These are phyloP conservation scores for Trichoderma asperelloides DNA, from an alignment of 495 filamentous ascomycete genomes.

Conservation along the genomic window DNA sequence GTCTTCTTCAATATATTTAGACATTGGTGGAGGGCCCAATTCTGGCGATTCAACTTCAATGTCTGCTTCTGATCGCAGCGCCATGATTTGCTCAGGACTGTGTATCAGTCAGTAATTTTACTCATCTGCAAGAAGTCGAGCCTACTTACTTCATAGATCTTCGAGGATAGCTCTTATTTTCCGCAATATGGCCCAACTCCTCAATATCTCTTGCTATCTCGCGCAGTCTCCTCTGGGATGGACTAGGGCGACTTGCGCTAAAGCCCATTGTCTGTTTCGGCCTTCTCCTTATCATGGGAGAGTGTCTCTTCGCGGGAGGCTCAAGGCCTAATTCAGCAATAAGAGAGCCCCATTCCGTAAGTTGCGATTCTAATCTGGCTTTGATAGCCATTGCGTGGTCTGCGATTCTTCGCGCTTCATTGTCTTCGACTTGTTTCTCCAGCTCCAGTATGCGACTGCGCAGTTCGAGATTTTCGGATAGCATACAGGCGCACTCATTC, in stretches of 20 bases:
- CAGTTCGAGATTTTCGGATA: slow-evolving; percentile 81
- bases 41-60: slow-evolving; percentile 53
- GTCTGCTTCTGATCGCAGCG: slow-evolving; percentile 39
- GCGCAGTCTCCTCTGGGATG: slow-evolving; percentile 36
- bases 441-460: slow-evolving; percentile 69
- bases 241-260: slow-evolving; percentile 24
- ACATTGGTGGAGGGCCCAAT: slow-evolving; percentile 56
- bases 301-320: slow-evolving; percentile 31
- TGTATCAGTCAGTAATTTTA: slow-evolving; percentile 18
- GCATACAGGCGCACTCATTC: slow-evolving; percentile 68
- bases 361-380: slow-evolving; percentile 57
- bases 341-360: slow-evolving; percentile 56
- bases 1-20: slow-evolving; percentile 54
- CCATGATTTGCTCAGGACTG: slow-evolving; percentile 37
- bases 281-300: slow-evolving; percentile 23
- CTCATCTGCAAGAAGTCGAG: slow-evolving; percentile 20
- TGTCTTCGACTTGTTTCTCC: slow-evolving; percentile 53
- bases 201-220: slow-evolving; percentile 44
- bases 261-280: slow-evolving; percentile 19
- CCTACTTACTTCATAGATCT: slow-evolving; percentile 56
- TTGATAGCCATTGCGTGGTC: slow-evolving; percentile 62
- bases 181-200: slow-evolving; percentile 57
- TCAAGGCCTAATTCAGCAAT: slow-evolving; percentile 52
- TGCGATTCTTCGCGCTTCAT: slow-evolving; percentile 35
- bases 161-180: slow-evolving; percentile 70